These are phyloP conservation scores for Alternaria burnsii DNA, from an alignment of 2,329 filamentous ascomycete species.

Conservation along the genomic window DNA sequence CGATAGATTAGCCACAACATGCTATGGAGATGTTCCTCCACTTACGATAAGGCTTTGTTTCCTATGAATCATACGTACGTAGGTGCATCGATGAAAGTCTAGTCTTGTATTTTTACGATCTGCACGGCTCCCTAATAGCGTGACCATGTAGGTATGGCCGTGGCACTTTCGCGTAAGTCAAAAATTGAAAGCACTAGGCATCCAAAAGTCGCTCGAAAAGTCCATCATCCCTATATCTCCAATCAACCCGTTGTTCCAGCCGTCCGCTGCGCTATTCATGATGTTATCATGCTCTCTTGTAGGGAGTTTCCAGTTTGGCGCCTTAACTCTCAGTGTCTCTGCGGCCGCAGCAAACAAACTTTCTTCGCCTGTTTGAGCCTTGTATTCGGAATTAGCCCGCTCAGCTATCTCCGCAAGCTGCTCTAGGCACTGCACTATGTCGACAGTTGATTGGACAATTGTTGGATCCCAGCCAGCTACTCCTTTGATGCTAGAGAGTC, in stretches of 20 bases:
- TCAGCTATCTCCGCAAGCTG: conserved; percentile 19
- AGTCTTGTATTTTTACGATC: neutral
- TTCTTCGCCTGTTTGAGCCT: conserved; percentile 24
- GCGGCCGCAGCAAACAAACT: conserved; percentile 25
- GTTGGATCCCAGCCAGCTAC: conserved; percentile 25
- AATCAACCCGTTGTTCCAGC: conserved; percentile 2
- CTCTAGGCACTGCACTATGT: conserved; percentile 20
- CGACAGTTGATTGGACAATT: conserved; percentile 16
- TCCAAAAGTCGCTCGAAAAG: conserved; percentile 30
- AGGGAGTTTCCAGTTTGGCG: conserved; percentile 21
- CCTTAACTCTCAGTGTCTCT: conserved; percentile 19
- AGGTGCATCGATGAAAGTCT: neutral
- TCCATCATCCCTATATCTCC: conserved; percentile 22
- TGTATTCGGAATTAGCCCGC: conserved; percentile 12
- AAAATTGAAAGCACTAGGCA: conserved; percentile 17
- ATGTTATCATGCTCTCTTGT: neutral
- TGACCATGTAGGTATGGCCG: neutral
- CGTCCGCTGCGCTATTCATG: neutral
- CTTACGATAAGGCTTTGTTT: neutral
- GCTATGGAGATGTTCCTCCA: neutral
- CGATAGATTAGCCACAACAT: neutral
- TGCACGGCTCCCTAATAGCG: neutral
- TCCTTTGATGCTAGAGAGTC: conserved; percentile 20
- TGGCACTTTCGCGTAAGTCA: neutral
- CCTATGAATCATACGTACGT: neutral